Percentiles rank a stretch among this genome's conserved stretches.
Evolutionary conservation across 306 rosid genomes (phyloP).

Genomic region (Crotalaria pallida): DNA sequence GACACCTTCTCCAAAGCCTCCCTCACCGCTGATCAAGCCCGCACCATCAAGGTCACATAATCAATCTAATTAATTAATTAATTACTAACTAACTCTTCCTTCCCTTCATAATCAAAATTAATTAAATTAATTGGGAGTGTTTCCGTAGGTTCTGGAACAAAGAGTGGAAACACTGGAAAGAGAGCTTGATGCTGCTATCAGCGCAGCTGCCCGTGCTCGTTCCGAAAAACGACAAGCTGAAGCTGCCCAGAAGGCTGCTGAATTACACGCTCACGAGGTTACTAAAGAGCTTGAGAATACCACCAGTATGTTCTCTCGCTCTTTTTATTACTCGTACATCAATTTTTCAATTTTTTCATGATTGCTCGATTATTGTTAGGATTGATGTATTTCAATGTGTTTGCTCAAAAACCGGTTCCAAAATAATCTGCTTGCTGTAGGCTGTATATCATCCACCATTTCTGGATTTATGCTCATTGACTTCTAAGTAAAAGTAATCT

Average conservation of each 20-base stretch:
- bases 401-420: no score
- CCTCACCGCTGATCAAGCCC: constrained; percentile 83
- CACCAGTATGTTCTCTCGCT: constrained; percentile 47
- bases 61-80: no score
- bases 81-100: no score
- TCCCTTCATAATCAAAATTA: no score
- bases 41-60: constrained; percentile 55
- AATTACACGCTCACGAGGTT: constrained; percentile 63
- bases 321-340: no score
- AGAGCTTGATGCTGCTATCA: constrained; percentile 89
- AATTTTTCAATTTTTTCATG: no score
- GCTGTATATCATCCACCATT: no score
- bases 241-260: constrained; percentile 79
- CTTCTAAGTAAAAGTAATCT: no score
- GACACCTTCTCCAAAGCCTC: constrained; percentile 86
- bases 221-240: constrained; percentile 88
- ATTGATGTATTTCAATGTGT: no score
- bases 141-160: constrained; percentile 80
- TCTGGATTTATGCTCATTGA: no score
- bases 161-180: constrained; percentile 81
- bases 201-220: constrained; percentile 86
- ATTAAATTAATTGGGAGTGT: background rate
- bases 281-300: constrained; percentile 93
- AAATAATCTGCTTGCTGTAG: no score
- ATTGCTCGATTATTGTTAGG: no score